Evolutionary conservation across 208 protist genomes (phyloP).

Genomic region (Histomonas meleagridis): DNA sequence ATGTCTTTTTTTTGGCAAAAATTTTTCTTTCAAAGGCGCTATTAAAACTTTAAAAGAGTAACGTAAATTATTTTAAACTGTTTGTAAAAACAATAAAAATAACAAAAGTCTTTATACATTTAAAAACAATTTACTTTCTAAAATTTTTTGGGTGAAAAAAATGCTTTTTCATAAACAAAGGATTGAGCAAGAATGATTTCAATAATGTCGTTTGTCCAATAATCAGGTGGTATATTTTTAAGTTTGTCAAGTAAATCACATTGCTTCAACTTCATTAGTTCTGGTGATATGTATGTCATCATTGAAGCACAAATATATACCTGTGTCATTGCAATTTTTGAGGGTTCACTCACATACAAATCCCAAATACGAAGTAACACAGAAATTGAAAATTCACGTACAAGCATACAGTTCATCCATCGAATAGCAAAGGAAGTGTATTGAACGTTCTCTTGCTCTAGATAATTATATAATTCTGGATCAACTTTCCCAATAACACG

Average conservation of each 20-base stretch:
- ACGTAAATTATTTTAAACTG: too few species aligned
- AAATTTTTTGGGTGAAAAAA: not conserved
- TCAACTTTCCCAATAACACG: slow-evolving; percentile 51
- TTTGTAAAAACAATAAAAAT: too few species aligned
- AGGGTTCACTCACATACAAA: slow-evolving; percentile 64
- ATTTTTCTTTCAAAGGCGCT: too few species aligned
- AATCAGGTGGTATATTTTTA: not conserved
- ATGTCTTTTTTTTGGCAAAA: too few species aligned
- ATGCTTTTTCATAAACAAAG: not conserved
- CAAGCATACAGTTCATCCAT: slow-evolving; percentile 63
- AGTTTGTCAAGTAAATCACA: not conserved
- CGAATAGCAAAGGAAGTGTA: slow-evolving; percentile 59
- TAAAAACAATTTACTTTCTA: too few species aligned
- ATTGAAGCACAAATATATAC: not conserved
- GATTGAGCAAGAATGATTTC: not conserved
- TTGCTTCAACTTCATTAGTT: not conserved
- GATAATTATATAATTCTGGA: slow-evolving; percentile 49
- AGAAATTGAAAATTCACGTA: slow-evolving; percentile 63
- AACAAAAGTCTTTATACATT: too few species aligned
- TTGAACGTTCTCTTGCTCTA: slow-evolving; percentile 56
- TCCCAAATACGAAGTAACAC: slow-evolving; percentile 67
- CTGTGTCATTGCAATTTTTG: not conserved
- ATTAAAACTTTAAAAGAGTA: too few species aligned
- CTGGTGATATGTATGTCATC: not conserved
- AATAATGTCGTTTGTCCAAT: not conserved